Base-by-base conservation (phyloP, 345 rosid species). In the Eucalyptus regnans region DNA sequence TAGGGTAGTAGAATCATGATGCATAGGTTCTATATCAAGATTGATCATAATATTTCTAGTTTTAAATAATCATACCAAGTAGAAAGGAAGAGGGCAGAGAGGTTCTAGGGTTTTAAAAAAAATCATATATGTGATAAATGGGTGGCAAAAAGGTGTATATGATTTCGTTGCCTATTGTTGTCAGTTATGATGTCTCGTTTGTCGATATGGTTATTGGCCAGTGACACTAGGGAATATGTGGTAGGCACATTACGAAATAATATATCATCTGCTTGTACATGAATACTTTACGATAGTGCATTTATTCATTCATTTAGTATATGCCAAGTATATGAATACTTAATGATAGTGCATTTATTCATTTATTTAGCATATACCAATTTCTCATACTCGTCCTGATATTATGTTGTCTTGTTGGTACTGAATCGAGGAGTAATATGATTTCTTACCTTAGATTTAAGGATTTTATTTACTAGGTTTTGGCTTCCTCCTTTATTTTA, bases 1-100 rank as follows among this genome's bases (percentile, higher is more conserved):
- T 0, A 20, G 2, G 25, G 10, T 0, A 20, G 1, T 2, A 3
- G 0, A 52, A 52, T 52, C 0, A 0, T 52, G 9, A 52, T 20
- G 10, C 25, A 52, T 0, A 52, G 58, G 25, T 52, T 52, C 58
- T 10, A 52, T 0, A 0, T 0, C 5, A 18, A 0, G 23, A 52
- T 52, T 52, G 5, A 52, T 52, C 1, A 52, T 0, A 8, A 52
- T 0, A 18, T 52, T 52, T 52, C 23, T 52, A 52, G 4, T 52
- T 52, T 18, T 7, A 52, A 52, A 52, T 0, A 52, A 52, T 52
- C 58, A 18, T 20, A 52, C 0, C 25, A 20, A 52, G 58, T 52
- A 52, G 0, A 52, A 18, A 18, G 58, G 2, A 52, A 20, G 25
- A 52, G 0, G 0, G 58, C 1, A 18, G 1, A 52, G 58, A 52